These are phyloP conservation scores for Diphasiastrum complanatum DNA, from an alignment of 83 land plant genomes.

Conservation along the genomic window DNA sequence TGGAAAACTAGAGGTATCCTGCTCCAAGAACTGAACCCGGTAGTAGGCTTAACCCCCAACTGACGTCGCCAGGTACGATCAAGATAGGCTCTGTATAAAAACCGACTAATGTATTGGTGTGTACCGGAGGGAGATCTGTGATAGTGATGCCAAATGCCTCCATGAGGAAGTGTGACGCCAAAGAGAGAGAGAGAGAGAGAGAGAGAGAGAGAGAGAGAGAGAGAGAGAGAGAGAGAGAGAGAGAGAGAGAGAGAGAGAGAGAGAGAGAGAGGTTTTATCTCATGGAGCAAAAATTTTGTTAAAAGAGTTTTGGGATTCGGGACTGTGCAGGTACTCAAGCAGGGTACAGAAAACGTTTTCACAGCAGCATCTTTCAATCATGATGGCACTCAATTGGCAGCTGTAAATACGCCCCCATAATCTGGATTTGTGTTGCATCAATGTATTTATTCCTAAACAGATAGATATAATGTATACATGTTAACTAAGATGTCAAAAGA, in stretches of 20 bases:
- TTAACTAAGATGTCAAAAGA: neutral
- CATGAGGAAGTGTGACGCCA: too few species aligned
- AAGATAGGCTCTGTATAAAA: too few species aligned
- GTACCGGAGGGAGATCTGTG: too few species aligned
- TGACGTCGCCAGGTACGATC: too few species aligned
- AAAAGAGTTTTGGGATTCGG: neutral
- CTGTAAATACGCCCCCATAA: constrained; percentile 19
- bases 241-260: neutral
- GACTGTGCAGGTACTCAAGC: constrained; percentile 24
- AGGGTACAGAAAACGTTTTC: constrained; percentile 32
- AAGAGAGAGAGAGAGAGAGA: too few species aligned
- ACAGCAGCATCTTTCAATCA: constrained; percentile 32
- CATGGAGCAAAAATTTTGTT: neutral
- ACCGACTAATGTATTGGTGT: too few species aligned
- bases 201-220: too few species aligned
- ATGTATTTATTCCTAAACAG: neutral
- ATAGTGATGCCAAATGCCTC: too few species aligned
- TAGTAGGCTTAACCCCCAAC: too few species aligned
- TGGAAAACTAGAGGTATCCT: too few species aligned
- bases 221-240: too few species aligned
- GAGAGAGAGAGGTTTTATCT: neutral
- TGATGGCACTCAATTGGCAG: constrained; percentile 33
- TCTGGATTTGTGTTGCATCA: neutral
- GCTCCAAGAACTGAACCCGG: too few species aligned
- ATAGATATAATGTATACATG: neutral